These are phyloP conservation scores for Mycena maculata DNA, from an alignment of 768 basidiomycete species.

Conservation along the genomic window DNA sequence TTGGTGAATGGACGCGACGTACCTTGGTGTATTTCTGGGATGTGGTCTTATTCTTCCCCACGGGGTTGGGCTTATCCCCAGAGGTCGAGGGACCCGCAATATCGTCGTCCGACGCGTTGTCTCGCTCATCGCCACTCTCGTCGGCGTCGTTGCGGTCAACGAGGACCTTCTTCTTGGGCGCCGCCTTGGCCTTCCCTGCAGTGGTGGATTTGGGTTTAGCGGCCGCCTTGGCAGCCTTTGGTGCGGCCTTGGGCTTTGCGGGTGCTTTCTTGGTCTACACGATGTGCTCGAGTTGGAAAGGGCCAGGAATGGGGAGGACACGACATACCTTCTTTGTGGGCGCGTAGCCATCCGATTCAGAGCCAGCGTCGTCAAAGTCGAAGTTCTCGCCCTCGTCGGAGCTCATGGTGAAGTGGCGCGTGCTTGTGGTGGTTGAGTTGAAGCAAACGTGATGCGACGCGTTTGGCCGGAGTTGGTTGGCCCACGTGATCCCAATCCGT, in stretches of 20 bases:
- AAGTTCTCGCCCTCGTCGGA: conserved; percentile 81
- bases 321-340: conserved; percentile 67
- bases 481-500: conserved; percentile 9
- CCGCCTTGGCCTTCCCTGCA: conserved; percentile 60
- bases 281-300: conserved; percentile 24
- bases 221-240: conserved; percentile 46
- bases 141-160: conserved; percentile 73
- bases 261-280: conserved; percentile 31
- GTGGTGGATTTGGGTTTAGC: conserved; percentile 55
- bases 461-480: conserved; percentile 28
- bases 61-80: conserved; percentile 33
- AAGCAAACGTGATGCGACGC: conserved; percentile 3
- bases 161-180: conserved; percentile 77
- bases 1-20: conserved; percentile 33
- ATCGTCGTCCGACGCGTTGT: conserved; percentile 54
- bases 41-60: conserved; percentile 84
- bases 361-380: conserved; percentile 62
- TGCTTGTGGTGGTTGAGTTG: conserved; percentile 25
- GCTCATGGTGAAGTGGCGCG: conserved; percentile 62
- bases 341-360: conserved; percentile 76
- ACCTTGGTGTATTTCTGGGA: conserved; percentile 95
- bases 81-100: conserved; percentile 40
- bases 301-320: conserved; percentile 11
- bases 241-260: conserved; percentile 40
- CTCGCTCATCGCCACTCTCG: conserved; percentile 61